A percentile compares a stretch with the other conserved stretches of the same genome.
phyloP scores from a whole-genome alignment of 108 stramenopile genomes.

The Phaeodactylum tricornutum region DNA sequence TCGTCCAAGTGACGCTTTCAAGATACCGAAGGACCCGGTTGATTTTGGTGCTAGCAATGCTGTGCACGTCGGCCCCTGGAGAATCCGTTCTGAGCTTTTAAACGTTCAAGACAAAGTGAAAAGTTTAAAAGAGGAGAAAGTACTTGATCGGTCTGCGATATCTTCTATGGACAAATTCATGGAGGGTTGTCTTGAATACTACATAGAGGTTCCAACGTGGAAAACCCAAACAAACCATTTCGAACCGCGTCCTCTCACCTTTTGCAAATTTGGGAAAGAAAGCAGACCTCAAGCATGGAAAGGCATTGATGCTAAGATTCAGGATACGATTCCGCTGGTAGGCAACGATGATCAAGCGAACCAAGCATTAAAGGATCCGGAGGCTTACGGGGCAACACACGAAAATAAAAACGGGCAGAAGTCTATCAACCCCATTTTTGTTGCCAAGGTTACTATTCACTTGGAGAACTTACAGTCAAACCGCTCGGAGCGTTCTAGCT shows the following conservation, averaged over 20 bases:
- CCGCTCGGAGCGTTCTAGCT: no score
- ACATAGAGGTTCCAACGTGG: constrained; percentile 26
- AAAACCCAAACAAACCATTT: constrained; percentile 5
- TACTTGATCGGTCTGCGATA: constrained; percentile 43
- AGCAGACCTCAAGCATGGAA: constrained; percentile 74
- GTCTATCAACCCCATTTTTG: no score
- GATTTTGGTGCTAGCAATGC: constrained; percentile 22
- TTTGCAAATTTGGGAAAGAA: constrained; percentile 40
- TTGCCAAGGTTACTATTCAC: no score
- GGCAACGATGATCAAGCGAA: constrained; percentile 15
- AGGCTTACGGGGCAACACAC: no score
- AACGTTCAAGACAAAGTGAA: not conserved
- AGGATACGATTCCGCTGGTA: constrained; percentile 57
- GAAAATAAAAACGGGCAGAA: no score
- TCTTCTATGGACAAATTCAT: constrained; percentile 59
- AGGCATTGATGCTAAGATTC: constrained; percentile 58
- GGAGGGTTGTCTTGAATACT: constrained; percentile 57
- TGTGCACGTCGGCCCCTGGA: constrained; percentile 62
- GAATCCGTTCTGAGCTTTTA: constrained; percentile 25
- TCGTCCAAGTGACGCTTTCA: constrained; percentile 37
- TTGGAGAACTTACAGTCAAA: no score
- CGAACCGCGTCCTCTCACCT: constrained; percentile 34
- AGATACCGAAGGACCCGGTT: constrained; percentile 16
- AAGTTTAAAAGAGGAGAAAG: constrained; percentile 4
- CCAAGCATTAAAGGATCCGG: no score